Conservation (phyloP, 352 stramenopile species). For the Phytophthora pluvialis region DNA sequence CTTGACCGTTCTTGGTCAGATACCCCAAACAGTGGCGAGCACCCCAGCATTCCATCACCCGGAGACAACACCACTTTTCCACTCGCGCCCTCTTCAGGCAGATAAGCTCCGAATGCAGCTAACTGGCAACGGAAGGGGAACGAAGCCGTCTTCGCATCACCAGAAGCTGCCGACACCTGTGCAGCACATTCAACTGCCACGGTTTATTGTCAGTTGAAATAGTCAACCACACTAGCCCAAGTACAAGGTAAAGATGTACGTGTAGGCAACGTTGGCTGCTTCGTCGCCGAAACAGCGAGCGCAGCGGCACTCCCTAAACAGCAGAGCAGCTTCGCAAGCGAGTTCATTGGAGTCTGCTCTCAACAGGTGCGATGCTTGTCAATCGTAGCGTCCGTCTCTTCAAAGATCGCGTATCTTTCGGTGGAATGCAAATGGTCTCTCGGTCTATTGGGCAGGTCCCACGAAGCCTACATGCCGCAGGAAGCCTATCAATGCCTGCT, state of each 20-base stretch:
- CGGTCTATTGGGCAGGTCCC: constrained; percentile 29
- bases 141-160: background rate
- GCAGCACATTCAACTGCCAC: constrained; percentile 21
- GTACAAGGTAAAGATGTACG: constrained; percentile 9
- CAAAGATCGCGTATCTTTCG: constrained; percentile 29
- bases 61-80: constrained; percentile 24
- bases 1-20: background rate
- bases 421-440: constrained; percentile 4
- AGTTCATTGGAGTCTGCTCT: constrained; percentile 9
- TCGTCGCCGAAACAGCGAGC: background rate
- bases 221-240: background rate
- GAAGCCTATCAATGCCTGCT: constrained; percentile 67
- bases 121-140: constrained; percentile 37
- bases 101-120: constrained; percentile 41
- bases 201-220: constrained; percentile 1
- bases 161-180: background rate
- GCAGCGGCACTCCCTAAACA: background rate
- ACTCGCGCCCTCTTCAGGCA: constrained; percentile 3
- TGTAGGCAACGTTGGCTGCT: constrained; percentile 24
- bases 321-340: constrained; percentile 8
- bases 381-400: constrained; percentile 21
- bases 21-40: constrained; percentile 7
- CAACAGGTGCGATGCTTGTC: constrained; percentile 22
- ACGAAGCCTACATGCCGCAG: constrained; percentile 55
- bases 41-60: constrained; percentile 29